Base-by-base conservation (phyloP, 495 filamentous ascomycete species). In the Penicillium maclennaniae region DNA sequence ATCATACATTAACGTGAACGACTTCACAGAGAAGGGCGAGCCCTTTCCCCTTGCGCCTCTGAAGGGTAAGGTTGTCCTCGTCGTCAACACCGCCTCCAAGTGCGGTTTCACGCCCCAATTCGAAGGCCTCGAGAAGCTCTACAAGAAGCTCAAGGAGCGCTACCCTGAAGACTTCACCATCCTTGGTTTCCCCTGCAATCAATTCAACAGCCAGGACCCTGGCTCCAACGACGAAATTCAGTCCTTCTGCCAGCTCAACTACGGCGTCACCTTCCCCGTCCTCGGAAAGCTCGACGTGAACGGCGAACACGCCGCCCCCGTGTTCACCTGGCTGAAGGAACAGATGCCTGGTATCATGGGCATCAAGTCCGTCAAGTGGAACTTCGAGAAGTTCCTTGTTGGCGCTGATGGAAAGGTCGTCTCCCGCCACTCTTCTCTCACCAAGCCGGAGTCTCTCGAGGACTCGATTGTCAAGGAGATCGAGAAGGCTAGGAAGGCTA, bases 21-120 rank as follows among this genome's bases (percentile, higher is more conserved):
- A 19, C 44, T 25, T 43, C 5, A 64, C 69, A 93, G 89, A 93
- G 64, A 89, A 83, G 67, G 91, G 89, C 70, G 56, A 75, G 19
- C 79, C 85, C 53, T 87, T 84, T 67, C 75, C 83, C 49, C 81
- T 97, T 62, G 58, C 71, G 56, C 64, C 79, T 27, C 84, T 90
- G 71, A 79, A 87, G 54, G 89, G 87, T 77, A 97, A 97, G 69
- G 92, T 97, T 68, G 83, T 97, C 55, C 87, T 99, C 39, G 62
- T 95, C 61, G 93, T 97, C 73, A 99, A 99, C 82, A 95, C 91
- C n/a, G 93, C 93, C 54, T 95, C 89, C 65, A 96, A 97, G 79
- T 99, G 93, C 77, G 93, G 95, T 67, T 97, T 97, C 83, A 97
- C 93, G 9, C 88, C 88, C n/a, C 93, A 99, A 73, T 97, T 92